Percentiles rank a stretch among this genome's conserved stretches.
These are phyloP conservation scores for Melanogaster broomeanus DNA, from an alignment of 768 basidiomycete species.

Conservation along the genomic window DNA sequence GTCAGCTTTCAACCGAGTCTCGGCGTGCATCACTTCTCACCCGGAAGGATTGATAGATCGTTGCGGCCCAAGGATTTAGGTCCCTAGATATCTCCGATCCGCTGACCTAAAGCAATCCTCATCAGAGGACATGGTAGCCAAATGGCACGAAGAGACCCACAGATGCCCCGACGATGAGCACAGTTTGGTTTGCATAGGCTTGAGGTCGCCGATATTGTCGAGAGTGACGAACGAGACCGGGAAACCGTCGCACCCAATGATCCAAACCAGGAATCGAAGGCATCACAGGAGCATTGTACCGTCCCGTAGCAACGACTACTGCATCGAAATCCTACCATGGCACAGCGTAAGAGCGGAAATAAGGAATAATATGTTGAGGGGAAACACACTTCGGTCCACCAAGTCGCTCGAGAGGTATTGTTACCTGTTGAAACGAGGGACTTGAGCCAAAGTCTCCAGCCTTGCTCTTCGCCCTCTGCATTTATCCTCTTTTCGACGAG, in stretches of 20 bases:
- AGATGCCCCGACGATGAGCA: constrained; percentile 41
- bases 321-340: constrained; percentile 16
- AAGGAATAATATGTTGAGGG: not conserved
- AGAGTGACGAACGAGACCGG: no score
- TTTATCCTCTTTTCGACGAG: constrained; percentile 40
- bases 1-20: no score
- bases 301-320: constrained; percentile 13
- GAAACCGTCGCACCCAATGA: no score
- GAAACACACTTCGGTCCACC: constrained; percentile 17
- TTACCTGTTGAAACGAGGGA: constrained; percentile 22
- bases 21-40: not conserved
- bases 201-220: constrained; percentile 45
- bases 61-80: no score
- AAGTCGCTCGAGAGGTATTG: constrained; percentile 32
- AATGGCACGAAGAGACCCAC: no score
- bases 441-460: constrained; percentile 39
- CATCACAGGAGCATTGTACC: constrained; percentile 9
- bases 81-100: no score
- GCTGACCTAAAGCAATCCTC: no score
- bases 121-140: no score
- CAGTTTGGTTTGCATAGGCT: constrained; percentile 35
- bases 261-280: no score
- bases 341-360: not conserved
- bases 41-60: constrained; percentile 12
- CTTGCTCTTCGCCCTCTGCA: constrained; percentile 29